A percentile compares a stretch with the other conserved stretches of the same genome.
Conservation (phyloP, 768 basidiomycete genomes). For the Lactifluus hygrophoroides region DNA sequence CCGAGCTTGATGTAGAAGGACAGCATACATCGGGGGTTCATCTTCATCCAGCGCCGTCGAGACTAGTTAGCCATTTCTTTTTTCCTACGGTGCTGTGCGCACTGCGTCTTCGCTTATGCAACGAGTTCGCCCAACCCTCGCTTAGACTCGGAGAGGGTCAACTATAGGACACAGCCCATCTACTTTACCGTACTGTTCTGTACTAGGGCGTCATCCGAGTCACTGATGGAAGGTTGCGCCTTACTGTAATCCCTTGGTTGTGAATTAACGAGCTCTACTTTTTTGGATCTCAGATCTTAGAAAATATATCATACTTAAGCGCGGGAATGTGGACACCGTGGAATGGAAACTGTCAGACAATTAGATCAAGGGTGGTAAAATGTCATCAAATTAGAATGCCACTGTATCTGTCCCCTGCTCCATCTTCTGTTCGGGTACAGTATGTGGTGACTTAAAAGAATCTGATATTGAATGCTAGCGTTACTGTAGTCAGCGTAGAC, state of each 20-base stretch:
- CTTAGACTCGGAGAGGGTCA: neutral
- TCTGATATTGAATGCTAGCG: too few species aligned
- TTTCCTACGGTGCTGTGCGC: too few species aligned
- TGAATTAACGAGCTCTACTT: neutral
- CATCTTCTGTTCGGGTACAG: neutral
- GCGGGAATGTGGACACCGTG: neutral
- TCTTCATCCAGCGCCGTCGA: neutral
- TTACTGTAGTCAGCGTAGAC: too few species aligned
- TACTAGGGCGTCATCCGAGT: neutral
- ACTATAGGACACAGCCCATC: neutral
- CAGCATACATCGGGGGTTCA: neutral
- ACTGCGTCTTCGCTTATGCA: too few species aligned
- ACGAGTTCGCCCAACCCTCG: too few species aligned
- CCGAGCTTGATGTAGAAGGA: neutral
- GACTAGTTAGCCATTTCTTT: too few species aligned
- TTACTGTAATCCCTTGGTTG: too few species aligned
- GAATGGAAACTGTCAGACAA: constrained; percentile 2
- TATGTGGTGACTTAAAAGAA: too few species aligned
- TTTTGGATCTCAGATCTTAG: neutral
- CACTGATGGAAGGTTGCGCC: too few species aligned
- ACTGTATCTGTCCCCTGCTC: neutral
- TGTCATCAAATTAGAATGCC: too few species aligned
- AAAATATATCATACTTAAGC: neutral
- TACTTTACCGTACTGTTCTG: too few species aligned
- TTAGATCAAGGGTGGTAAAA: neutral